A percentile compares a stretch with the other conserved stretches of the same genome.
phyloP scores from a whole-genome alignment of 768 basidiomycete genomes.

The Boletus rubroflammeus region DNA sequence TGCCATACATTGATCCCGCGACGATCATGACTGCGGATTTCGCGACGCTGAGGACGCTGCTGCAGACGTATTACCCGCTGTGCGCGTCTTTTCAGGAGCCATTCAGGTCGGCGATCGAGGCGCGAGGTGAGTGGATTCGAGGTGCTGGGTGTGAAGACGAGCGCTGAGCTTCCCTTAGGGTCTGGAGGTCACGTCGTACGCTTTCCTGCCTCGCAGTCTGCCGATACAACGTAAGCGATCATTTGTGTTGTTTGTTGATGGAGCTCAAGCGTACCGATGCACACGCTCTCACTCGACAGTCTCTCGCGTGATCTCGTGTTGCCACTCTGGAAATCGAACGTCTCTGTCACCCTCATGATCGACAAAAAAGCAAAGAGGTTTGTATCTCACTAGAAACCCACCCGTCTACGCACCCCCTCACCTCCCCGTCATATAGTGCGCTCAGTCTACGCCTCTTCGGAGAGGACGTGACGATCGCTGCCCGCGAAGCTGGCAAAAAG shows the following conservation, averaged over 20 bases:
- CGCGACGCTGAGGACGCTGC: constrained; percentile 55
- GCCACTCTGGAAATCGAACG: constrained; percentile 94
- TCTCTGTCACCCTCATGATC: constrained; percentile 86
- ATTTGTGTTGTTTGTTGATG: neutral
- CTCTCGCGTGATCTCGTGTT: constrained; percentile 78
- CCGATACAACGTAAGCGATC: constrained; percentile 51
- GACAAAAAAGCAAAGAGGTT: constrained; percentile 97
- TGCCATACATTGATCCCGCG: constrained; percentile 73
- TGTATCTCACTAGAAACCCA: constrained; percentile 6
- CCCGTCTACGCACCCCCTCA: neutral
- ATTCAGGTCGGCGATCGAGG: constrained; percentile 53
- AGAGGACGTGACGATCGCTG: constrained; percentile 63
- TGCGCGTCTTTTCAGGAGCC: constrained; percentile 58
- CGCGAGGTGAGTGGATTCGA: constrained; percentile 48
- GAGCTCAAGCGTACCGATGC: neutral
- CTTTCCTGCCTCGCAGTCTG: constrained; percentile 53
- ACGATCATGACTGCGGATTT: constrained; percentile 60
- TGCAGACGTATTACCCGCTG: constrained; percentile 80
- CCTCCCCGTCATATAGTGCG: constrained; percentile 48
- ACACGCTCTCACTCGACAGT: constrained; percentile 32
- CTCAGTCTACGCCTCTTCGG: constrained; percentile 84
- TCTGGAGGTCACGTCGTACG: constrained; percentile 70
- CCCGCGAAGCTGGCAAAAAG: constrained; percentile 35
- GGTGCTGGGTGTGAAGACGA: constrained; percentile 27
- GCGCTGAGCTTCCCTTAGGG: constrained; percentile 34